Conservation (phyloP, 306 rosid genomes). For the Trifolium subterraneum region DNA sequence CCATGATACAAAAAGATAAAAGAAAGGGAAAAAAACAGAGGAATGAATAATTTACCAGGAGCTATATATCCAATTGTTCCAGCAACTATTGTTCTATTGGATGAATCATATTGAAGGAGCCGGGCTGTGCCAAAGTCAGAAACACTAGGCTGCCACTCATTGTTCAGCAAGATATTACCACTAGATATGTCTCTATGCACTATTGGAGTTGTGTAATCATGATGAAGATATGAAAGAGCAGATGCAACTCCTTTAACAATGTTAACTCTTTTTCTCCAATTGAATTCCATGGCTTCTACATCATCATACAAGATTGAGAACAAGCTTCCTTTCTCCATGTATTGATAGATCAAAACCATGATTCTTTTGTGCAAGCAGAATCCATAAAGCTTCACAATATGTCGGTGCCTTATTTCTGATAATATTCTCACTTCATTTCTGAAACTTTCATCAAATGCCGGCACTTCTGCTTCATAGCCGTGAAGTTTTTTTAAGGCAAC, state of each 20-base stretch:
- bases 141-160: conserved; percentile 19
- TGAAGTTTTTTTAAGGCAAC: conserved; percentile 40
- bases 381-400: conserved; percentile 34
- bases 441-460: conserved; percentile 8
- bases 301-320: conserved; percentile 28
- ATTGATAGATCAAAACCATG: conserved; percentile 33
- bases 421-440: conserved; percentile 31
- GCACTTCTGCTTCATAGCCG: conserved; percentile 12
- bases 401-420: conserved; percentile 33
- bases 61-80: conserved; percentile 43
- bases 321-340: conserved; percentile 39
- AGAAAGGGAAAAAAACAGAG: too few species aligned
- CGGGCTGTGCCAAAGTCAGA: conserved; percentile 14
- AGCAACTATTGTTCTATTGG: conserved; percentile 32
- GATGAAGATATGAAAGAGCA: conserved; percentile 38
- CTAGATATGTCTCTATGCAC: conserved; percentile 33
- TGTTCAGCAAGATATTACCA: conserved; percentile 10
- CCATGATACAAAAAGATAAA: too few species aligned
- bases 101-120: conserved; percentile 26
- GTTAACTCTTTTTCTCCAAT: conserved; percentile 30
- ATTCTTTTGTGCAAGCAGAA: conserved; percentile 26
- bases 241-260: conserved; percentile 35
- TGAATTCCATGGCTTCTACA: neutral
- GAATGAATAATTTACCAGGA: conserved; percentile 1
- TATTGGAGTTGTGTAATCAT: conserved; percentile 22